Evolutionary conservation across 2,329 filamentous ascomycete species (phyloP).

Genomic region (Zymoseptoria brevis): DNA sequence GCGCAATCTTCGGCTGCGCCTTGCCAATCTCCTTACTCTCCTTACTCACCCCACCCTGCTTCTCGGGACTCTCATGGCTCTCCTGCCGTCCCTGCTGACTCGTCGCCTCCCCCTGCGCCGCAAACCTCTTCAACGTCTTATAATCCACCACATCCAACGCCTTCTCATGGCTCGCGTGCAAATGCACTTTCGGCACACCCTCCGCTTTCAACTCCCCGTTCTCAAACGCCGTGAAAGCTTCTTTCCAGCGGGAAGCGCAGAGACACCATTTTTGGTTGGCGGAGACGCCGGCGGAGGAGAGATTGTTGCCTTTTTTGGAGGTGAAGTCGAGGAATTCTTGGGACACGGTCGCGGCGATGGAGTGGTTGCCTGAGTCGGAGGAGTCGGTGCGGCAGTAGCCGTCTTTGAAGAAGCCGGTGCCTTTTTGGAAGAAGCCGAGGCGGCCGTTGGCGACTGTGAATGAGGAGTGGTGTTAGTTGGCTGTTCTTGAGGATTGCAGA

Average conservation of each 20-base stretch:
- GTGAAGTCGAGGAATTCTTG: constrained; percentile 14
- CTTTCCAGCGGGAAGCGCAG: constrained; percentile 10
- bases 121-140: constrained; percentile 11
- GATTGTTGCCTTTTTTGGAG: constrained; percentile 10
- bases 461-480: not conserved
- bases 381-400: constrained; percentile 11
- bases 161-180: constrained; percentile 11
- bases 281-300: constrained; percentile 4
- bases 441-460: constrained; percentile 5
- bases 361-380: constrained; percentile 7
- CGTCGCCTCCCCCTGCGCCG: constrained; percentile 12
- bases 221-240: constrained; percentile 6
- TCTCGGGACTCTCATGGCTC: constrained; percentile 1
- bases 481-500: not conserved
- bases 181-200: constrained; percentile 12
- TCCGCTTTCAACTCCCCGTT: constrained; percentile 8
- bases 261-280: constrained; percentile 14
- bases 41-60: constrained; percentile 8
- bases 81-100: constrained; percentile 10
- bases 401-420: constrained; percentile 11
- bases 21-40: constrained; percentile 15
- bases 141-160: constrained; percentile 12
- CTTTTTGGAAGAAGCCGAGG: constrained; percentile 10
- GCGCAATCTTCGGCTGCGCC: constrained; percentile 10
- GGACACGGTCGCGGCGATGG: constrained; percentile 14